Base-by-base conservation (phyloP, 2,329 filamentous ascomycete genomes). In the Colletotrichum cuscutae region DNA sequence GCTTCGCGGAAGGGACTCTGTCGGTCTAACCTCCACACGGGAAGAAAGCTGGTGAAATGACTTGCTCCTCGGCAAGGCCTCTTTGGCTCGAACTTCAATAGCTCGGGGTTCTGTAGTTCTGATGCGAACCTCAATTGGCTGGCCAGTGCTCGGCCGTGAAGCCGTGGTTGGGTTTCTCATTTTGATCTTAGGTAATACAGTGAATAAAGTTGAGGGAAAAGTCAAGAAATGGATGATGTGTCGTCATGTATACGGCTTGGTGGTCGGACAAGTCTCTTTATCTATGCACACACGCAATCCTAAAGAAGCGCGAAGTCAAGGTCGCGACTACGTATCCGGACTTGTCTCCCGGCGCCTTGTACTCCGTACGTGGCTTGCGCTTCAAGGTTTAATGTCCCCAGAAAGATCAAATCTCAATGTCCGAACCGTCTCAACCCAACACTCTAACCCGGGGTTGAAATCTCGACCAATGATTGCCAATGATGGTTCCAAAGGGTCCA, bases 321-420 rank as follows among this genome's bases (percentile, higher is more conserved):
- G 62, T 37, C 49, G 22, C 30, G 11, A n/a, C 12, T 13, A 13
- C n/a, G 30, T 63, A 15, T 49, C 22, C 56, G 56, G 60, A 30
- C 56, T 30, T 24, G 42, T 37, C 54, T 24, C 56, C 42, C 8
- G 37, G 11, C 28, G 30, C 52, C 57, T 37, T 26, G 52, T 42
- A 42, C 37, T 42, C 37, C 37, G 37, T 42, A 71, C 24, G n/a
- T 68, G 69, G 69, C 69, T 68, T 71, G 30, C 37, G 24, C 63
- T 22, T 1, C 57, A 53, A 67, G 56, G 63, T 58, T 54, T 19
- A 42, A 42, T 42, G 37, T 19, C 37, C 67, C 19, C n/a, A 26
- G 35, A 8, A 19, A 24, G 5, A 54, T 46, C 24, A 49, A 42
- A 42, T 56, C 15, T 7, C 28, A 53, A 11, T 49, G 42, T 42